Base-by-base conservation (phyloP, 2,329 filamentous ascomycete species). In the Graphilbum fragrans region DNA sequence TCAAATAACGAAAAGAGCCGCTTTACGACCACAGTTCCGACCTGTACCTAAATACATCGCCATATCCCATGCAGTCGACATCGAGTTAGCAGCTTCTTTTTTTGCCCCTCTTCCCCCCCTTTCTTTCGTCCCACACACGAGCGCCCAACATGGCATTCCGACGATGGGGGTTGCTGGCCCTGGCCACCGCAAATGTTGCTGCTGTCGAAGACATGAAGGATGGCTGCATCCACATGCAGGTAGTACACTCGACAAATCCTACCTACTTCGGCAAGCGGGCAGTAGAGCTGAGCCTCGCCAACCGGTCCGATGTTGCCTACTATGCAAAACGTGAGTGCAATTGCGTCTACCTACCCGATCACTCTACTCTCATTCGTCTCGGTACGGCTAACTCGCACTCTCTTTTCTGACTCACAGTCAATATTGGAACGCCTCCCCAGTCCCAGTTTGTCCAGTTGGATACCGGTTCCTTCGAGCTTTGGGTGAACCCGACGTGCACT, bases 401-500 rank as follows among this genome's bases (percentile, higher is more conserved):
- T 18, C 14, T 27, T 27, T 25, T 12, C 23, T n/a, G 8, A 10
- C 32, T 17, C 7, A 14, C 45, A 65, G 62, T 74, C 47, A 61
- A 62, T 44, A 67, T 77, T 38, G 73, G 73, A 37, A 74, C 64
- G 3, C 73, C 73, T 14, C 57, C 65, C 2, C 72, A 77, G 47
- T 51, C 62, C 2, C 64, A 75, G 39, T 70, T 62, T 42, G 69
- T 74, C 11, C 70, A 74, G 51, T 54, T 77, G 41, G 73, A 77
- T 52, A 77, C 74, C 1, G 72, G 73, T 36, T 76, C 71, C 10
- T 75, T 73, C 49, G 72, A 77, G 58, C 61, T 77, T 25, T 77
- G 72, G 72, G 67, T 76, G 7, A 85, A 86, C 51, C 69, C 76
- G 1, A 66, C 69, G 38, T 74, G 69, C 50, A 71, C 67, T 8